Evolutionary conservation across 1,284 basidiomycete genomes (phyloP).

Genomic region (Laetiporus sulphureus): DNA sequence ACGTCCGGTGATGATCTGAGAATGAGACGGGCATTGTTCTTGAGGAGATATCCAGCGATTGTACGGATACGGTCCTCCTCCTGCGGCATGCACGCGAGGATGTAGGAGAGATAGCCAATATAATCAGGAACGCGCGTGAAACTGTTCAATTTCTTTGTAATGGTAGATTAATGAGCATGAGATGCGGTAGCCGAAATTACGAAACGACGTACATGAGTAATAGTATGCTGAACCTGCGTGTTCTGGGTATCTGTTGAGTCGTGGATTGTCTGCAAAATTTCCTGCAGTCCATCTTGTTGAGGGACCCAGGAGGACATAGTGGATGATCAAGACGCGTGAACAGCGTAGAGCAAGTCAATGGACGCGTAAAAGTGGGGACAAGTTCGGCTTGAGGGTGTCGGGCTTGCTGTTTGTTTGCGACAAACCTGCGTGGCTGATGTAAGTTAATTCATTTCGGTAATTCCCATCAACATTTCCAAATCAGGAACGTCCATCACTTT

Average conservation of each 20-base stretch:
- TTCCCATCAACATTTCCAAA: too few species aligned
- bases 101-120: constrained; percentile 93
- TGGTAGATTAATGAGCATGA: constrained; percentile 14
- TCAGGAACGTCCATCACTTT: too few species aligned
- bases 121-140: constrained; percentile 91
- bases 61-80: constrained; percentile 91
- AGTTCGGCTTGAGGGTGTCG: not conserved
- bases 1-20: constrained; percentile 62
- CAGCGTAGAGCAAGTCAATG: constrained; percentile 11
- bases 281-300: constrained; percentile 70
- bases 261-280: constrained; percentile 81
- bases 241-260: constrained; percentile 74
- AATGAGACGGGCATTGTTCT: constrained; percentile 85
- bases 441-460: too few species aligned
- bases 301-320: constrained; percentile 67
- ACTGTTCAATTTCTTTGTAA: constrained; percentile 74
- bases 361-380: constrained; percentile 14
- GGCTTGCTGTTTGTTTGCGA: constrained; percentile 4
- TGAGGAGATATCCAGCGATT: constrained; percentile 94
- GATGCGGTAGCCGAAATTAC: constrained; percentile 5
- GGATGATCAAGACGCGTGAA: constrained; percentile 21
- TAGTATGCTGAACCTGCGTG: constrained; percentile 57
- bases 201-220: constrained; percentile 59
- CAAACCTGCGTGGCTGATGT: constrained; percentile 7
- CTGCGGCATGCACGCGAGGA: constrained; percentile 73